A percentile compares a stretch with the other conserved stretches of the same genome.
Evolutionary conservation across 257 asterid genomes (phyloP).

Genomic region (Solanum raphanifolium): DNA sequence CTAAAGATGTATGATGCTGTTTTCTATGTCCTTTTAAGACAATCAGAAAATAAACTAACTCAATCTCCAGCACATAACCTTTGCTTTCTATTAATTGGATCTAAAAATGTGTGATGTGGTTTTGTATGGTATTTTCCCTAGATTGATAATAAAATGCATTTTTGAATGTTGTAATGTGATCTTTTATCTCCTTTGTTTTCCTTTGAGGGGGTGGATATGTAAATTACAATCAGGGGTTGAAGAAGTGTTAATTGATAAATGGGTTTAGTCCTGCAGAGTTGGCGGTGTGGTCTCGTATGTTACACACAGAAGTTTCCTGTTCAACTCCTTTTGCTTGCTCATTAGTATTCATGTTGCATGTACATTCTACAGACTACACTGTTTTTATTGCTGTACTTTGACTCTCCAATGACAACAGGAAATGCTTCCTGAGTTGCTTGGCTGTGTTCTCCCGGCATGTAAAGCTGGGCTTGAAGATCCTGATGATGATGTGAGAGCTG

Average conservation of each 20-base stretch:
- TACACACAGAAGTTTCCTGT: neutral
- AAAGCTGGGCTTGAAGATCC: slow-evolving; percentile 98
- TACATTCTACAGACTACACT: neutral
- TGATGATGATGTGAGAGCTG: slow-evolving; percentile 99
- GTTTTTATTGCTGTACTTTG: slow-evolving; percentile 7
- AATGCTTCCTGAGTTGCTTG: slow-evolving; percentile 76
- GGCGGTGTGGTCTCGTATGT: neutral
- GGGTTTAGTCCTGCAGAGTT: neutral
- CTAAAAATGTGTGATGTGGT: neutral
- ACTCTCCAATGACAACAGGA: slow-evolving; percentile 48
- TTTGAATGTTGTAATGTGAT: neutral
- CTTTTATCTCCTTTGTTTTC: neutral
- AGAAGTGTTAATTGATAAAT: neutral
- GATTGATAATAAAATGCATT: neutral
- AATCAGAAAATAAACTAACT: neutral
- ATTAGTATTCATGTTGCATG: neutral
- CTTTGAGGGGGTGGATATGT: neutral
- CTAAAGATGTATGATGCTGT: neutral
- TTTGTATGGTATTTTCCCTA: neutral
- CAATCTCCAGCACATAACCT: neutral
- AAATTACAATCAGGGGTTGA: neutral
- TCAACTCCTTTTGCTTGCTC: neutral
- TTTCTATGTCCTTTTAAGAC: neutral
- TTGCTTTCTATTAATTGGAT: neutral
- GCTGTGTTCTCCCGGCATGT: slow-evolving; percentile 81